phyloP scores from a whole-genome alignment of 768 basidiomycete genomes.

The Trametes cingulata region DNA sequence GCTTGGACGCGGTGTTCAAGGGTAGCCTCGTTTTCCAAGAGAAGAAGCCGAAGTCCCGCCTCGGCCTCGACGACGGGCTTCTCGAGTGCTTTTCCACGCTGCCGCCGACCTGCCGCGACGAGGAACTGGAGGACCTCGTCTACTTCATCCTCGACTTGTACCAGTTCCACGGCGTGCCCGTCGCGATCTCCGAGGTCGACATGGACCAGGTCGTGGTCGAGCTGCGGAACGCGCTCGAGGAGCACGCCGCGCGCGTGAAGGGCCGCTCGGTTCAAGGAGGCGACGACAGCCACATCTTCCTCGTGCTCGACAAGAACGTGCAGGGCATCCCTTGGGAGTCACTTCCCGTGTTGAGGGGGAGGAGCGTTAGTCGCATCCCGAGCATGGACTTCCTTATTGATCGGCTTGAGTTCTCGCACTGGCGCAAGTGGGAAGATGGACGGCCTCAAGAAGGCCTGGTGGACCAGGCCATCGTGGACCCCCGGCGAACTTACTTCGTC shows the following conservation, averaged over 20 bases:
- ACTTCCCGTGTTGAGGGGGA: slow-evolving; percentile 79
- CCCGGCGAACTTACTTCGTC: slow-evolving; percentile 74
- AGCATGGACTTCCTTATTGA: slow-evolving; percentile 87
- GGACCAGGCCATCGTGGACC: slow-evolving; percentile 60
- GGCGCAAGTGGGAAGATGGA: slow-evolving; percentile 35
- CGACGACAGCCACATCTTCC: slow-evolving; percentile 74
- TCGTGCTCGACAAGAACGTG: slow-evolving; percentile 87
- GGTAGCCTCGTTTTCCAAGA: slow-evolving; percentile 59
- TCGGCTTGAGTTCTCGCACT: slow-evolving; percentile 62
- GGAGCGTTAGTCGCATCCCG: slow-evolving; percentile 91
- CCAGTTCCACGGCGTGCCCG: slow-evolving; percentile 87
- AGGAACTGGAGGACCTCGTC: slow-evolving; percentile 93
- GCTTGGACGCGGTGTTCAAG: slow-evolving; percentile 77
- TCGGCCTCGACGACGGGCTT: slow-evolving; percentile 71
- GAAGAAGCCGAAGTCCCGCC: slow-evolving; percentile 53
- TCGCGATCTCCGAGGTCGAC: slow-evolving; percentile 91
- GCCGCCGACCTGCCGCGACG: slow-evolving; percentile 80
- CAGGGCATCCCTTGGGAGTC: slow-evolving; percentile 96
- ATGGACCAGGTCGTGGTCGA: slow-evolving; percentile 89
- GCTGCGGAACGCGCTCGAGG: slow-evolving; percentile 73
- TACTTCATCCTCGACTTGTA: slow-evolving; percentile 95
- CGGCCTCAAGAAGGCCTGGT: slow-evolving; percentile 23
- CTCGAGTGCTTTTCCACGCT: slow-evolving; percentile 85
- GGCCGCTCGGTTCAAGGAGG: slow-evolving; percentile 27
- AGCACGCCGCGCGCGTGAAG: slow-evolving; percentile 52